These are phyloP conservation scores for Thraustochytrium striatum DNA, from an alignment of 352 stramenopile genomes.

Conservation along the genomic window DNA sequence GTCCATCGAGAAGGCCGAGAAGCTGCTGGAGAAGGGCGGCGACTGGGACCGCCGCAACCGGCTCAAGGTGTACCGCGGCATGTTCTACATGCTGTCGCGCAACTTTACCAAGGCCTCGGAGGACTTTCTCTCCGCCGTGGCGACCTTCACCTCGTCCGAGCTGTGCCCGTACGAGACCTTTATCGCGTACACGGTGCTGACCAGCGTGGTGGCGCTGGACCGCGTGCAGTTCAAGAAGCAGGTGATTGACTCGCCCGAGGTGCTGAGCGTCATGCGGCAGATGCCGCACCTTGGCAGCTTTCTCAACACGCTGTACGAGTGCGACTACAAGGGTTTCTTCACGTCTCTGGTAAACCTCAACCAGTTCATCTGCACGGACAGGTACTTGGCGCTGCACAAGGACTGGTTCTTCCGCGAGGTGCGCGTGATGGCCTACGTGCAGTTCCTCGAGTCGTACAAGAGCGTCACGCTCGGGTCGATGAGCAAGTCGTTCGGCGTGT, in stretches of 20 bases:
- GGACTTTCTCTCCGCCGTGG: conserved; percentile 91
- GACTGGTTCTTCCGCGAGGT: conserved; percentile 92
- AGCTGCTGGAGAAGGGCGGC: conserved; percentile 75
- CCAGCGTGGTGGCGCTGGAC: conserved; percentile 85
- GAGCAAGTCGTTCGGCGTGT: conserved; percentile 91
- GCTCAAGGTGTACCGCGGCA: conserved; percentile 94
- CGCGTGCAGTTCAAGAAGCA: conserved; percentile 94
- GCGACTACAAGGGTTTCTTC: conserved; percentile 96
- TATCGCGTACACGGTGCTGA: conserved; percentile 94
- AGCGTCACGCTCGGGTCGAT: conserved; percentile 93
- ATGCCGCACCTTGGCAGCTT: conserved; percentile 74
- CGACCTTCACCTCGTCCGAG: conserved; percentile 94
- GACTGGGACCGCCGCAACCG: conserved; percentile 98
- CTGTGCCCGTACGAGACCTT: conserved; percentile 95
- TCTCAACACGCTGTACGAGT: conserved; percentile 92
- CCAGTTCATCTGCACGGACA: conserved; percentile 71
- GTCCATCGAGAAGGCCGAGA: conserved; percentile 25
- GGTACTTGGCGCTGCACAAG: conserved; percentile 85
- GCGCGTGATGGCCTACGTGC: conserved; percentile 91
- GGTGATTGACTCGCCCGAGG: conserved; percentile 93
- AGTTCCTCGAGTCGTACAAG: conserved; percentile 97
- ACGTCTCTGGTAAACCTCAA: conserved; percentile 75
- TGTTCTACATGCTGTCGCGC: conserved; percentile 82
- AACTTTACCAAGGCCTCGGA: conserved; percentile 87
- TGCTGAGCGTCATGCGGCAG: conserved; percentile 78